phyloP scores from a whole-genome alignment of 2,329 filamentous ascomycete genomes.

The Venturia pyrina region DNA sequence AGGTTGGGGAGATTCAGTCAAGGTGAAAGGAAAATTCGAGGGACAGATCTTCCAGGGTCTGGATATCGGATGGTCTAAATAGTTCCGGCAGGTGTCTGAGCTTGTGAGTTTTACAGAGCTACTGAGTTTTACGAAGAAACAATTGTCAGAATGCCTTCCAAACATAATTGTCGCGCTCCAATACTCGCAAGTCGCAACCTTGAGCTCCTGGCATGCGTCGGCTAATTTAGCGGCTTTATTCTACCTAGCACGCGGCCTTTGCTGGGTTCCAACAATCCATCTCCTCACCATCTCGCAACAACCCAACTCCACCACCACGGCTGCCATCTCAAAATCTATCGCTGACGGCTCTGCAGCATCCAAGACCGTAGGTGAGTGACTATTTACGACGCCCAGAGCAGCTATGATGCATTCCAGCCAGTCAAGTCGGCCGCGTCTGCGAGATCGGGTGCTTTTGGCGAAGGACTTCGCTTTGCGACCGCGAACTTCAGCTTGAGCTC shows the following conservation, averaged over 20 bases:
- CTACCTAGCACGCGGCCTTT: too few relatives aligned
- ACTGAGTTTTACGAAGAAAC: not conserved
- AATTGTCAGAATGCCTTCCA: not conserved
- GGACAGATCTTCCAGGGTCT: not conserved
- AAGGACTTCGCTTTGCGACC: not conserved
- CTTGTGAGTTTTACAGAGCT: not conserved
- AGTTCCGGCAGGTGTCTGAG: not conserved
- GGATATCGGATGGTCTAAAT: not conserved
- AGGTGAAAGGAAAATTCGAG: not conserved
- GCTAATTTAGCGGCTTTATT: too few relatives aligned
- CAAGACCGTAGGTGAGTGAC: not conserved
- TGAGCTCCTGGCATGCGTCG: not conserved
- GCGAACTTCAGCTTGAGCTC: not conserved
- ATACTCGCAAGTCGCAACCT: too few relatives aligned
- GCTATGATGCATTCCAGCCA: not conserved
- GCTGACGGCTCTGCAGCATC: not conserved
- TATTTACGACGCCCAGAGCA: not conserved
- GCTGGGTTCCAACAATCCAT: not conserved
- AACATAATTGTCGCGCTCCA: too few relatives aligned
- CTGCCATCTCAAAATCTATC: not conserved
- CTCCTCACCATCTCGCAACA: not conserved
- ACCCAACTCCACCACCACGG: not conserved
- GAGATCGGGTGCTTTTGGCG: not conserved
- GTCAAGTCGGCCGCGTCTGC: not conserved
- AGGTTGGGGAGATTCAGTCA: not conserved